Evolutionary conservation across 1,139 yeast species (phyloP).

Genomic region (Protomyces pachydermus): DNA sequence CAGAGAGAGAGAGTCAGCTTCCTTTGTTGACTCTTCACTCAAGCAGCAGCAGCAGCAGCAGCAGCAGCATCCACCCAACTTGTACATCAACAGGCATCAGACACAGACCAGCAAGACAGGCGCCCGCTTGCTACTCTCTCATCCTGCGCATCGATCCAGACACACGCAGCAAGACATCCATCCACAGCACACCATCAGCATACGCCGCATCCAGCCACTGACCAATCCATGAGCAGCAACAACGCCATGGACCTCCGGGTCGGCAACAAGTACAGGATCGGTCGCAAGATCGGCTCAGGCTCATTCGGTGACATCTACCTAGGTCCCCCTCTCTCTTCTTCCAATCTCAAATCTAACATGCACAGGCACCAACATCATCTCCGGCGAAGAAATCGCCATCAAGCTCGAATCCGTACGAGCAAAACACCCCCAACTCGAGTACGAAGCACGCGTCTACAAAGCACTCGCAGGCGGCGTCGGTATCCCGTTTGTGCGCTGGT

Average conservation of each 20-base stretch:
- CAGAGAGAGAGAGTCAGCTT: too few species aligned
- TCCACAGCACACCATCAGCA: too few species aligned
- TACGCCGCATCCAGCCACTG: too few species aligned
- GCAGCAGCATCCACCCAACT: too few species aligned
- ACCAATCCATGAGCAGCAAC: conserved; percentile 3
- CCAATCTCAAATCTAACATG: background rate
- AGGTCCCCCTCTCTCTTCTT: conserved; percentile 2
- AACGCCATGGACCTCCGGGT: conserved; percentile 36
- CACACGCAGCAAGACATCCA: too few species aligned
- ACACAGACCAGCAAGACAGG: too few species aligned
- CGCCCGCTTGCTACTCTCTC: too few species aligned
- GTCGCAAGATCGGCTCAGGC: conserved; percentile 94
- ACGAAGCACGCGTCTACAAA: conserved; percentile 82
- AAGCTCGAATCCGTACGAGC: conserved; percentile 86
- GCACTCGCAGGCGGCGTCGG: conserved; percentile 96
- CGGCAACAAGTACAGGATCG: conserved; percentile 90
- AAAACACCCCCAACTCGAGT: conserved; percentile 93
- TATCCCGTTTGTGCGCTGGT: conserved; percentile 95
- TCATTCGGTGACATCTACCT: conserved; percentile 95
- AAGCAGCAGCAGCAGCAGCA: too few species aligned
- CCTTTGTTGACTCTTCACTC: too few species aligned
- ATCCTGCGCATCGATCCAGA: too few species aligned
- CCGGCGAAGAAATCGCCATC: conserved; percentile 97
- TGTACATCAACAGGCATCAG: too few species aligned
- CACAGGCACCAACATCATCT: conserved; percentile 70